These are phyloP conservation scores for Musa itinerans DNA, from an alignment of 176 grass and related monocot species.

Conservation along the genomic window DNA sequence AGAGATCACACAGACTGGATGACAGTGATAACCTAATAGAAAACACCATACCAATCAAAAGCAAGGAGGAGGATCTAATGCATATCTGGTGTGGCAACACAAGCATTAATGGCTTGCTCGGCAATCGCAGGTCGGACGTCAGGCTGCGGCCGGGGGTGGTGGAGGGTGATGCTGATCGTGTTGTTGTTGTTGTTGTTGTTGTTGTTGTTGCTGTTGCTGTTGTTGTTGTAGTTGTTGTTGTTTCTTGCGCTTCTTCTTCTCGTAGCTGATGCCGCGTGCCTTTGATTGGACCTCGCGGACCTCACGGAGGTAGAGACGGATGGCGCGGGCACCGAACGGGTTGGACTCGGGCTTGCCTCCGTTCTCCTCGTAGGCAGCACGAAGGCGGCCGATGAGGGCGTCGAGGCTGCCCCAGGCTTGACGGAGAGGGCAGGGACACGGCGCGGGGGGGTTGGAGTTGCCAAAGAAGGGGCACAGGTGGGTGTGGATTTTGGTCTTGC, in stretches of 20 bases:
- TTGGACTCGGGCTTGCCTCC: slow-evolving; percentile 74
- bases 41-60: no score
- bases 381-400: slow-evolving; percentile 76
- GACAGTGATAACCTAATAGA: neutral
- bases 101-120: no score
- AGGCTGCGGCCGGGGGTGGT: no score
- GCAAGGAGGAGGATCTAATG: no score
- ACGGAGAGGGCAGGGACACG: slow-evolving; percentile 77
- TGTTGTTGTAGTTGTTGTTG: no score
- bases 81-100: no score
- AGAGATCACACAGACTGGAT: no score
- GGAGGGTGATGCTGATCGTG: no score
- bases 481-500: slow-evolving; percentile 65
- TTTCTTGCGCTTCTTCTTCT: slow-evolving; percentile 99
- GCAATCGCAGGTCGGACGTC: no score
- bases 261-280: slow-evolving; percentile 81
- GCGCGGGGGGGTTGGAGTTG: slow-evolving; percentile 61
- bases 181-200: no score
- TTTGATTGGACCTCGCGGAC: slow-evolving; percentile 84
- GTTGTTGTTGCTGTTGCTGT: no score
- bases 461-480: slow-evolving; percentile 78
- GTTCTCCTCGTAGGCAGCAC: slow-evolving; percentile 90
- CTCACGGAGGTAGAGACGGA: slow-evolving; percentile 88
- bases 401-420: slow-evolving; percentile 95
- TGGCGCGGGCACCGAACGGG: slow-evolving; percentile 72